Conservation (phyloP, 805 yeast genomes). For the Kockiozyma suomiensis region DNA sequence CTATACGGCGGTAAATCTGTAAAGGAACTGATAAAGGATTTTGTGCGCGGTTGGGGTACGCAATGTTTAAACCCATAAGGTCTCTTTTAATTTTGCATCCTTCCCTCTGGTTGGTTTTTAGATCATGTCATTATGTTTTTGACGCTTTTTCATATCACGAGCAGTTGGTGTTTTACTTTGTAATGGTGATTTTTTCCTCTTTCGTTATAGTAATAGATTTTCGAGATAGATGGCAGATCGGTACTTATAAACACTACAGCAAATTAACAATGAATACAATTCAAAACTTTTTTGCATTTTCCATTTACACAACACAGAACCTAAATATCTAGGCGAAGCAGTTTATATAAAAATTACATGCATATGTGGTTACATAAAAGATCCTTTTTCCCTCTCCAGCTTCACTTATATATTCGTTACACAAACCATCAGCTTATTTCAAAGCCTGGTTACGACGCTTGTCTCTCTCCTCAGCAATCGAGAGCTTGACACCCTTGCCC, state of each 20-base stretch:
- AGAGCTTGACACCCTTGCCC: constrained; percentile 98
- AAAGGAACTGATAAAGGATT: constrained; percentile 70
- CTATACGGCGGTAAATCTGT: constrained; percentile 65
- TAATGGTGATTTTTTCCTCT: no score
- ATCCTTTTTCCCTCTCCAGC: background rate
- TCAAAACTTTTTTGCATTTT: constrained; percentile 1
- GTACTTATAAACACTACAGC: no score
- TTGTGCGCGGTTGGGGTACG: constrained; percentile 35
- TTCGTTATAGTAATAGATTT: no score
- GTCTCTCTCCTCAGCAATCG: constrained; percentile 98
- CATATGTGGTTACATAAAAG: constrained; percentile 7
- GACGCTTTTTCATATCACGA: no score
- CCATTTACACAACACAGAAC: constrained; percentile 8
- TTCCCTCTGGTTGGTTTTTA: background rate
- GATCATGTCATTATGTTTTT: background rate
- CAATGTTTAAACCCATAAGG: constrained; percentile 13
- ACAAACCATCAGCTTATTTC: constrained; percentile 12
- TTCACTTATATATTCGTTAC: constrained; percentile 2
- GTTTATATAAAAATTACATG: constrained; percentile 2
- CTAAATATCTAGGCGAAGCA: background rate
- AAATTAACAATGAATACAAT: no score
- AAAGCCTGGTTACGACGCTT: constrained; percentile 73
- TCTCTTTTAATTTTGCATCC: background rate
- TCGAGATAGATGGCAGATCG: no score
- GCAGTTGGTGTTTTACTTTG: no score